A percentile compares a stretch with the other conserved stretches of the same genome.
Evolutionary conservation across 2,329 filamentous ascomycete genomes (phyloP).

Genomic region (Neonectria ditissima): DNA sequence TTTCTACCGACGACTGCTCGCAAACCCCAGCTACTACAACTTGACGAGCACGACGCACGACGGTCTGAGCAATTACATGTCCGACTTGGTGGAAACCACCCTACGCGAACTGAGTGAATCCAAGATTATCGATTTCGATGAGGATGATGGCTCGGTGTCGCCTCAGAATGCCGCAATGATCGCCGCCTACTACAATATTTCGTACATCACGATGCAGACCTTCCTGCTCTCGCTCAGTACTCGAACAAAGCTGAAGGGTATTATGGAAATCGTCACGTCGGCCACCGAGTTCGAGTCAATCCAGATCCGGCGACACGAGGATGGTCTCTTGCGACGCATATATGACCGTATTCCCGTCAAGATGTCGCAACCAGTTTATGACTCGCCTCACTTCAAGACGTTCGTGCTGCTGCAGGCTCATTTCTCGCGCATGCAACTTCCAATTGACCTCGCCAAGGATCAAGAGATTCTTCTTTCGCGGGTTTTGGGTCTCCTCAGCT

Average conservation of each 20-base stretch:
- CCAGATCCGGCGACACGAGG: slow-evolving; percentile 93
- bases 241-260: slow-evolving; percentile 94
- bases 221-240: slow-evolving; percentile 91
- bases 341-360: slow-evolving; percentile 97
- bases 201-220: slow-evolving; percentile 99
- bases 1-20: slow-evolving; percentile 93
- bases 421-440: slow-evolving; percentile 96
- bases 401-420: slow-evolving; percentile 98
- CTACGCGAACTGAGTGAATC: slow-evolving; percentile 91
- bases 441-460: slow-evolving; percentile 94
- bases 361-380: slow-evolving; percentile 86
- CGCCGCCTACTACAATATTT: slow-evolving; percentile 98
- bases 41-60: slow-evolving; percentile 90
- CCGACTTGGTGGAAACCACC: slow-evolving; percentile 92
- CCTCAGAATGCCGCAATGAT: slow-evolving; percentile 98
- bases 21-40: slow-evolving; percentile 97
- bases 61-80: slow-evolving; percentile 92
- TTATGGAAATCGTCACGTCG: slow-evolving; percentile 95
- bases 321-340: slow-evolving; percentile 86
- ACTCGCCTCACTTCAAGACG: slow-evolving; percentile 98
- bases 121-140: slow-evolving; percentile 95
- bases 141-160: slow-evolving; percentile 89
- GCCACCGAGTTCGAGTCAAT: slow-evolving; percentile 97
- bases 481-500: slow-evolving; percentile 87
- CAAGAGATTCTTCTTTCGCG: slow-evolving; percentile 90